Evolutionary conservation across 2,329 filamentous ascomycete genomes (phyloP), one percentile per base, ranked within the genome.

Genomic region (Pleurostoma richardsiae): DNA sequence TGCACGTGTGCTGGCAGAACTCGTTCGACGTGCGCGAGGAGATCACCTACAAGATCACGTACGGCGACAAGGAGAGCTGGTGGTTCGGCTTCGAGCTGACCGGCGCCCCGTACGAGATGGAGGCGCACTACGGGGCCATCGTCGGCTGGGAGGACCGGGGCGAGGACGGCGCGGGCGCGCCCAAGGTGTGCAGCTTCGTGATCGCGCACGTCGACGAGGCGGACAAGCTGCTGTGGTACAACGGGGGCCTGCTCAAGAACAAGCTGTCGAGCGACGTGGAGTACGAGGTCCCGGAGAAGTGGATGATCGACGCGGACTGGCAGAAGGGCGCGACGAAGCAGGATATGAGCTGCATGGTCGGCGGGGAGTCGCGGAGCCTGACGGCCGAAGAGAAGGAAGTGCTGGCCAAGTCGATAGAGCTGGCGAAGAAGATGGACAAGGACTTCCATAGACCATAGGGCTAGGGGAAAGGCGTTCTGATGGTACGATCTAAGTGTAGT

Each of bases 31-130:
- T 72, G 1, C 63, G 70, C 1, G 63, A 70, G 4, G 57, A 66
- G 29, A 59, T 66, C 7, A 71, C 69, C 1, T 73, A 71, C 48
- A 58, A 59, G 30, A 55, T 71, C 29, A 68, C 59, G 0, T 67
- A 73, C 27, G 71, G 71, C 0, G 71, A 74, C 36, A 73, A 74
- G 51, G 71, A 74, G 50, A 68, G 61, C 1, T 74, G 64, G 60
- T 74, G 70, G 71, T 58, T 74, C 27, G 70, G 69, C 0, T 59
- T 72, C 6, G 71, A 73, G 47, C 57, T 72, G 1, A 60, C 63
- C 3, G 64, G 63, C 4, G 60, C 66, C 0, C 49, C 43, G 0
- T 73, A 72, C 43, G 55, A 59, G 3, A 72, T 73, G 47, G 67
- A 70, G 5, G 46, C 54, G 30, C 66, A 70, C 42, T 73, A 74